Percentiles rank a stretch among this genome's conserved stretches.
Conservation (phyloP, 2,329 filamentous ascomycete genomes). For the Lachnellula subtilissima region DNA sequence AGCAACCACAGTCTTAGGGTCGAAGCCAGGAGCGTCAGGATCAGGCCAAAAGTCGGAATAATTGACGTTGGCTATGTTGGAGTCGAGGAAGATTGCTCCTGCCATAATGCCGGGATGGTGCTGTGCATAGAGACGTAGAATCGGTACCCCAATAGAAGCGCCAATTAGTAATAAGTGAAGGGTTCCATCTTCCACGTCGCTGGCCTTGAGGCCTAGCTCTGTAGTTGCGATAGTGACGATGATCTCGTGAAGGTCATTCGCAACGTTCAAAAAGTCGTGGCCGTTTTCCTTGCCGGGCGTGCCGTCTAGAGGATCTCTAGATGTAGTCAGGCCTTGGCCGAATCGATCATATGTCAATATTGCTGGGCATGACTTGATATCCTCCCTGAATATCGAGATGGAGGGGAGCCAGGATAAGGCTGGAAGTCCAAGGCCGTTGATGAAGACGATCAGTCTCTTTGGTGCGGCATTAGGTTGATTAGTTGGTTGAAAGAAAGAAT, state of each 20-base stretch:
- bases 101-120: conserved; percentile 24
- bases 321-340: conserved; percentile 25
- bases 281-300: conserved; percentile 23
- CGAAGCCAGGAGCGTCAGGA: conserved; percentile 24
- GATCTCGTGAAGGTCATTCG: conserved; percentile 29
- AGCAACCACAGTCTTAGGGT: conserved; percentile 20
- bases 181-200: conserved; percentile 9
- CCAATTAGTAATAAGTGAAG: conserved; percentile 26
- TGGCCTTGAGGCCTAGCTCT: conserved; percentile 7
- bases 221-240: conserved; percentile 18
- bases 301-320: conserved; percentile 22
- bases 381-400: conserved; percentile 24
- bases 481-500: conserved; percentile 26
- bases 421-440: conserved; percentile 31
- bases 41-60: conserved; percentile 29
- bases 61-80: conserved; percentile 31
- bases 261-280: conserved; percentile 28
- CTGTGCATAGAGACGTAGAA: conserved; percentile 31
- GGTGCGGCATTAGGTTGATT: conserved; percentile 5
- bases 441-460: conserved; percentile 25
- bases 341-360: conserved; percentile 33
- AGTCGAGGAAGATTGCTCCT: conserved; percentile 32
- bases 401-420: conserved; percentile 26
- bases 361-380: conserved; percentile 20
- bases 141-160: conserved; percentile 30